phyloP scores from a whole-genome alignment of 805 yeast genomes.

The Scheffersomyces stipitis region DNA sequence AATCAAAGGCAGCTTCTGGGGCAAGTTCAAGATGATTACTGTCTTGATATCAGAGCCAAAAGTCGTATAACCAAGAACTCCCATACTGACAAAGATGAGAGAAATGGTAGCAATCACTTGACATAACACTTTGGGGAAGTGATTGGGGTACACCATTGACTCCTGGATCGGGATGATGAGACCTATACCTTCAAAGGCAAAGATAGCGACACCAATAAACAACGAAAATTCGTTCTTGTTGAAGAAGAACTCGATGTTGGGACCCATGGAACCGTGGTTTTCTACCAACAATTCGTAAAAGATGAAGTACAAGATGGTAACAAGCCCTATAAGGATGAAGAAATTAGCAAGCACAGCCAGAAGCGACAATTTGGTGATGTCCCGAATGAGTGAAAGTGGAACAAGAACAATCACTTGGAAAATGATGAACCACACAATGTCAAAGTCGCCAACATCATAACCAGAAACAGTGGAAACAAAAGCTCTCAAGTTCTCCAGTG shows the following conservation, averaged over 20 bases:
- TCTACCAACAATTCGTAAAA: constrained; percentile 41
- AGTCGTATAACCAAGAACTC: constrained; percentile 67
- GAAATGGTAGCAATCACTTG: constrained; percentile 66
- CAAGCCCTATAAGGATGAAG: constrained; percentile 64
- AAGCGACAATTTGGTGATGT: constrained; percentile 70
- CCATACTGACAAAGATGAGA: constrained; percentile 59
- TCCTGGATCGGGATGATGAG: constrained; percentile 79
- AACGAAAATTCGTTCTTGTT: constrained; percentile 63
- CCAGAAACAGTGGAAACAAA: constrained; percentile 54
- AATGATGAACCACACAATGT: constrained; percentile 45
- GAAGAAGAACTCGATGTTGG: constrained; percentile 49
- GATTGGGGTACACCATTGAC: constrained; percentile 73
- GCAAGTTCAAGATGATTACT: constrained; percentile 69
- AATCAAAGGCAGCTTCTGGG: constrained; percentile 63
- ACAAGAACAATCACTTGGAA: constrained; percentile 58
- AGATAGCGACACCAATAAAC: constrained; percentile 80
- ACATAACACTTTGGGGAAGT: constrained; percentile 65
- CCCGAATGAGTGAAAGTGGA: constrained; percentile 72
- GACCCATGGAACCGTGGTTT: constrained; percentile 43
- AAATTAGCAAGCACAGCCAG: constrained; percentile 72
- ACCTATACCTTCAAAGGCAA: constrained; percentile 88
- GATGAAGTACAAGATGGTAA: constrained; percentile 61
- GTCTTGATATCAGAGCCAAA: constrained; percentile 66
- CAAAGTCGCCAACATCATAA: constrained; percentile 36
- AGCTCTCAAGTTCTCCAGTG: constrained; percentile 69